phyloP scores from a whole-genome alignment of 345 rosid species.

The Syzygium aromaticum region DNA sequence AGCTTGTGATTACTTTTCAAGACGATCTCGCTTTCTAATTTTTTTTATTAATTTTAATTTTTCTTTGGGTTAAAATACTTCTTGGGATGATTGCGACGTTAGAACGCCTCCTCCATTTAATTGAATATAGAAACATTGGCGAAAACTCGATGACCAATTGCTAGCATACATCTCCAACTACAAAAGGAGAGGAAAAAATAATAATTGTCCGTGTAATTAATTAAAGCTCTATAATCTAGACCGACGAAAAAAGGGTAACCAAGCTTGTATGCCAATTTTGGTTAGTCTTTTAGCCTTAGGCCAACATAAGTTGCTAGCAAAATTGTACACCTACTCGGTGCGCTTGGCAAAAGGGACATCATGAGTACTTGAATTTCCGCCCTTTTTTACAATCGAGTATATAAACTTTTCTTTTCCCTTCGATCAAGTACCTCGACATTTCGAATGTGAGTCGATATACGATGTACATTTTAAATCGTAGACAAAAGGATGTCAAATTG shows the following conservation, averaged over 20 bases:
- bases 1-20: background rate
- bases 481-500: rapidly evolving
- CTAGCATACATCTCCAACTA: background rate
- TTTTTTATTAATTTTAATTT: background rate
- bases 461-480: background rate
- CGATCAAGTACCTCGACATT: background rate
- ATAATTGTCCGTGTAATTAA: background rate
- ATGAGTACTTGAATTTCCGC: background rate
- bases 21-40: background rate
- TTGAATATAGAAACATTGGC: background rate
- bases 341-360: rapidly evolving
- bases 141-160: background rate
- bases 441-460: rapidly evolving
- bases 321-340: rapidly evolving
- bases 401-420: background rate
- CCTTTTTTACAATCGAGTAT: background rate
- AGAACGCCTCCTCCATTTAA: background rate
- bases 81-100: background rate
- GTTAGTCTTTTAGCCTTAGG: background rate
- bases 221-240: background rate
- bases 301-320: background rate
- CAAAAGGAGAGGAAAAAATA: background rate
- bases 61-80: background rate
- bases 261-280: background rate
- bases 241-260: background rate